Conservation (phyloP, 495 filamentous ascomycete species). For the Aspergillus carlsbadensis region DNA sequence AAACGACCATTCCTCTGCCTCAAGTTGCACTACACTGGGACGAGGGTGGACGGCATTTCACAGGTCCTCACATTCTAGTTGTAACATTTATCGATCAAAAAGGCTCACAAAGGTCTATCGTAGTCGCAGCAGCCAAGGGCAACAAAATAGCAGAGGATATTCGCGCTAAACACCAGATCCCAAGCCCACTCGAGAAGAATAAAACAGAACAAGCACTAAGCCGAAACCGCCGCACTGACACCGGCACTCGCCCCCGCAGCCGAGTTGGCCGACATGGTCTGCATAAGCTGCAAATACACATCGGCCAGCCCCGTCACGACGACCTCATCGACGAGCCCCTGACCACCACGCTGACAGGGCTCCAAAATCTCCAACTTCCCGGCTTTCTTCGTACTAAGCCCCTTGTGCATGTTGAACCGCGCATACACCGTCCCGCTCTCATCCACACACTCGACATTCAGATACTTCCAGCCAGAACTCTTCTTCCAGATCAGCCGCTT, state of each 20-base stretch:
- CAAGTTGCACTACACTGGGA: no score
- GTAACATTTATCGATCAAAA: no score
- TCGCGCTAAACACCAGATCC: no score
- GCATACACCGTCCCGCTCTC: conserved; percentile 1
- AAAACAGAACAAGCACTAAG: neutral
- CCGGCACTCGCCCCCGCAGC: conserved; percentile 1
- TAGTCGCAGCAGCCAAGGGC: no score
- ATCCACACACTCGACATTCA: conserved; percentile 11
- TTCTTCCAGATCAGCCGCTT: conserved; percentile 6
- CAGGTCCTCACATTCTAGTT: no score
- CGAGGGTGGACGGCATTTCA: no score
- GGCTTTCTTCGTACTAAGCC: conserved; percentile 10
- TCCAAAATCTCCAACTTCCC: conserved; percentile 9
- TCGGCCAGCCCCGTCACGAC: conserved; percentile 19
- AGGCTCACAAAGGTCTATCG: no score
- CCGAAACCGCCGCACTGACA: neutral
- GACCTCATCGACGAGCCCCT: conserved; percentile 11
- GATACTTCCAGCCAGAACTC: neutral
- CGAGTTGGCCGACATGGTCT: neutral
- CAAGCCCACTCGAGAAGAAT: neutral
- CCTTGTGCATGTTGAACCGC: neutral
- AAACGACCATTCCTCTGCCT: conserved; percentile 18
- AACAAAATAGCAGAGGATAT: no score
- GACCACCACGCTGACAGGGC: neutral
- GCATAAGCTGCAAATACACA: conserved; percentile 10